Evolutionary conservation across 1,284 basidiomycete species (phyloP), one percentile per base, ranked within the genome.

Genomic region (Heterobasidion irregulare): DNA sequence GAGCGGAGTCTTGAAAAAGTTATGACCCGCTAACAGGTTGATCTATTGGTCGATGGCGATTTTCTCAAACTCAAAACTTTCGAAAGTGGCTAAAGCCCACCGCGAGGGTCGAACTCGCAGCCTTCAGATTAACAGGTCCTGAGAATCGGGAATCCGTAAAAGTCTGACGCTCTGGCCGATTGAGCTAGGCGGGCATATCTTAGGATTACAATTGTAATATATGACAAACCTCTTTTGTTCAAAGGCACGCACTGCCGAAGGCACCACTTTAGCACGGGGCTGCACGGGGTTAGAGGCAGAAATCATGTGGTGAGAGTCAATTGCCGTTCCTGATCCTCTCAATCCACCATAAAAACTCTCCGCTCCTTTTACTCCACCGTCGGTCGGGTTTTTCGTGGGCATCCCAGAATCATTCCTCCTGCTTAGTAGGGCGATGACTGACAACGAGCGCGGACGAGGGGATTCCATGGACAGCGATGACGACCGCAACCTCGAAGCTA

Each of bases 61-160:
- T 18, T 6, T 16, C 7, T 47, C 13, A n/a, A 5, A 41, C 6
- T 8, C 12, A n/a, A 10, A 41, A 41, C 26, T 26, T 26, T 26
- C 26, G 26, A 41, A 41, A 4, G n/a, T 12, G n/a, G 8, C 5
- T 2, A 32, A 47, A 88, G 86, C 84, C 86, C 86, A 89, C 84
- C 84, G 86, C 83, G 86, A 88, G 86, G 86, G 85, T 89, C 86
- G 86, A 89, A 89, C 86, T 87, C 83, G 84, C 85, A 89, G 84
- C 85, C 86, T 88, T 89, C 85, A 86, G 83, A 86, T 84, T 33
- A 47, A 6, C 16, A 18, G 7, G 10, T 15, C n/a, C 26, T 50
- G 2, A 41, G 5, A 41, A 41, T 12, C n/a, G 46, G 46, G 18
- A 10, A 47, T 18, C n/a, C 38, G 38, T 68, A 67, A 68, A 67